Conservation (phyloP, 257 asterid genomes). For the Penstemon eatonii region DNA sequence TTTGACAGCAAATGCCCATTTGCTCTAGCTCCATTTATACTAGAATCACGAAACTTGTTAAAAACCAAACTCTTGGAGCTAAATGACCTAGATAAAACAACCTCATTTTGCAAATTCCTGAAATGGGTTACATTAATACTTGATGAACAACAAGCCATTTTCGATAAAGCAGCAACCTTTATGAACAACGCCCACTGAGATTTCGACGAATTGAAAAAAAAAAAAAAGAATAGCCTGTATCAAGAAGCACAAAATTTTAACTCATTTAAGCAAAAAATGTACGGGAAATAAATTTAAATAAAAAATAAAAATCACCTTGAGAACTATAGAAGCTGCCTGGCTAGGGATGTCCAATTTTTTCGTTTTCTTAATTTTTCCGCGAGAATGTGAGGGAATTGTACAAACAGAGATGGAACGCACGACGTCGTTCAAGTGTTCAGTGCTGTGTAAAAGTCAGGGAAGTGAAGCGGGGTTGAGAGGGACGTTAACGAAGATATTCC, state of each 20-base stretch:
- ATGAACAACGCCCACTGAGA: slow-evolving; percentile 21
- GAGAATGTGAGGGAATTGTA: slow-evolving; percentile 1
- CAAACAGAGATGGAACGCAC: slow-evolving; percentile 20
- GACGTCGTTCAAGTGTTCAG: slow-evolving; percentile 28
- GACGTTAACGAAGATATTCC: slow-evolving; percentile 12
- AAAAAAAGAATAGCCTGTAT: neutral
- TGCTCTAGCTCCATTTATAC: slow-evolving; percentile 24
- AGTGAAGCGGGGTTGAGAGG: slow-evolving; percentile 14
- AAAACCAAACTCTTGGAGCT: slow-evolving; percentile 30
- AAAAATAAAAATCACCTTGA: neutral
- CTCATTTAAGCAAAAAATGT: neutral
- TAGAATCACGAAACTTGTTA: slow-evolving; percentile 28
- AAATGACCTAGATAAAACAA: slow-evolving; percentile 27
- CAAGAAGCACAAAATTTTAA: neutral
- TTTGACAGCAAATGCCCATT: slow-evolving; percentile 30
- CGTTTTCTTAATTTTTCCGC: neutral
- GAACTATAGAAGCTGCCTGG: neutral
- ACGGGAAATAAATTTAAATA: slow-evolving; percentile 7
- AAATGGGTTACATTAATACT: slow-evolving; percentile 44
- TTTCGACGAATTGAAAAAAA: slow-evolving; percentile 42
- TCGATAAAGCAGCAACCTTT: slow-evolving; percentile 5
- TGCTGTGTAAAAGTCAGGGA: neutral
- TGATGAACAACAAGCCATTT: slow-evolving; percentile 65
- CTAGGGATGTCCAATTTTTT: neutral
- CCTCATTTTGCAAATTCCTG: slow-evolving; percentile 42